Evolutionary conservation across 2,329 filamentous ascomycete species (phyloP).

Genomic region (Cryphonectria parasitica): DNA sequence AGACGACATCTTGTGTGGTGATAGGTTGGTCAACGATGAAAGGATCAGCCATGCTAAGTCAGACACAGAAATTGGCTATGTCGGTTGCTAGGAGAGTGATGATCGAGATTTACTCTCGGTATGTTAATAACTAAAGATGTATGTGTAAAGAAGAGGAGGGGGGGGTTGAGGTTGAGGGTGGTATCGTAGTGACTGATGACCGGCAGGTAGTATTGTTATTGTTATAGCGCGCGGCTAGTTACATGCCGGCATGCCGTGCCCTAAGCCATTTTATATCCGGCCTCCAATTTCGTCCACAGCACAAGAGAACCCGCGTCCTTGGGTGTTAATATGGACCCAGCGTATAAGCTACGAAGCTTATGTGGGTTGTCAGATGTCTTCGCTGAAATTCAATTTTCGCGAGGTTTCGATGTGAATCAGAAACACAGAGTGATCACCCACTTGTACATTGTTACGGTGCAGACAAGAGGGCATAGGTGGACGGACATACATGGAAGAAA

Average conservation of each 20-base stretch:
- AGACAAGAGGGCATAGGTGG: neutral
- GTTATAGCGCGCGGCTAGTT: neutral
- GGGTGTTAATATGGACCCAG: constrained; percentile 16
- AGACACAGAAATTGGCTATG: neutral
- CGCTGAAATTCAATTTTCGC: constrained; percentile 29
- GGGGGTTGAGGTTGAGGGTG: neutral
- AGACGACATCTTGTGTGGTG: constrained; percentile 34
- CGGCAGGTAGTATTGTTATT: neutral
- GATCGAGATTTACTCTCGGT: neutral
- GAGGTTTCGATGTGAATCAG: neutral
- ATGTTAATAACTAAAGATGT: too few relatives aligned
- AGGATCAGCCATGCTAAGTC: constrained; percentile 17
- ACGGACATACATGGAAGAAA: too few relatives aligned
- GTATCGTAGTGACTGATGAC: neutral
- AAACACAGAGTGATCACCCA: neutral
- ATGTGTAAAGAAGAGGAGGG: too few relatives aligned
- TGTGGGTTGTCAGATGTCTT: constrained; percentile 32
- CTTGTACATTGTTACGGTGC: neutral
- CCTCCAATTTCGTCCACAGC: neutral
- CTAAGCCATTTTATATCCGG: constrained; percentile 15
- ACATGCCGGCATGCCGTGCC: constrained; percentile 4
- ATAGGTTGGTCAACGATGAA: constrained; percentile 30
- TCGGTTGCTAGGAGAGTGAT: neutral
- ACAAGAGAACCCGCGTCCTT: neutral
- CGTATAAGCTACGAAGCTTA: constrained; percentile 22